Evolutionary conservation across 1,284 basidiomycete genomes (phyloP).

Genomic region (Sporisorium reilianum): DNA sequence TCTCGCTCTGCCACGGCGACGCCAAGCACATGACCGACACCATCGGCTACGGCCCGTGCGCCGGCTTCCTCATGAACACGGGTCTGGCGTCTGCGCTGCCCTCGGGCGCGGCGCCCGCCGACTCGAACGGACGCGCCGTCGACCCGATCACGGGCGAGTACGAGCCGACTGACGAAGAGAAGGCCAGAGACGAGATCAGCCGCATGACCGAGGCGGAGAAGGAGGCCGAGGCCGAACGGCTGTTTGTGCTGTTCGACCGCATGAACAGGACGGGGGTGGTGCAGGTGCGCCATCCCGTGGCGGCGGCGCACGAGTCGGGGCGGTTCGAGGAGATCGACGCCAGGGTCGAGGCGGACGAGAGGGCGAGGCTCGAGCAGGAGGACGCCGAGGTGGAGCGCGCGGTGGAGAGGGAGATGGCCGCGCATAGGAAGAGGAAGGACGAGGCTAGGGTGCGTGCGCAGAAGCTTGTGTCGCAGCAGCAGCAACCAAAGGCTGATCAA

Average conservation of each 20-base stretch:
- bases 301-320: slow-evolving; percentile 31
- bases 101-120: slow-evolving; percentile 5
- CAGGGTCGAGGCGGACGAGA: slow-evolving; percentile 28
- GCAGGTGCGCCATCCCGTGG: slow-evolving; percentile 52
- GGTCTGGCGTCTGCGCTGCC: slow-evolving; percentile 49
- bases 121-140: slow-evolving; percentile 27
- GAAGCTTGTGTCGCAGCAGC: slow-evolving; percentile 10
- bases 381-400: slow-evolving; percentile 41
- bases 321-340: slow-evolving; percentile 49
- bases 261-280: slow-evolving; percentile 59
- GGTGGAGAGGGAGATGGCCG: slow-evolving; percentile 43
- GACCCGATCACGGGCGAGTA: slow-evolving; percentile 62
- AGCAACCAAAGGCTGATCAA: background rate
- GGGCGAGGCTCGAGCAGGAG: slow-evolving; percentile 25
- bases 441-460: slow-evolving; percentile 29
- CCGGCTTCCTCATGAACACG: slow-evolving; percentile 56
- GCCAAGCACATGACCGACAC: slow-evolving; percentile 44
- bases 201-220: slow-evolving; percentile 59
- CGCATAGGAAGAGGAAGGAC: slow-evolving; percentile 36
- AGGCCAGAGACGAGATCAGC: slow-evolving; percentile 40
- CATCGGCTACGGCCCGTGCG: slow-evolving; percentile 64
- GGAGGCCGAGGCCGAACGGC: slow-evolving; percentile 57
- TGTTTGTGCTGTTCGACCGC: slow-evolving; percentile 62
- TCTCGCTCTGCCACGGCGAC: slow-evolving; percentile 50
- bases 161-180: slow-evolving; percentile 45